Percentiles rank a stretch among this genome's conserved stretches.
These are phyloP conservation scores for Candolleomyces eurysporus DNA, from an alignment of 768 basidiomycete species.

Conservation along the genomic window DNA sequence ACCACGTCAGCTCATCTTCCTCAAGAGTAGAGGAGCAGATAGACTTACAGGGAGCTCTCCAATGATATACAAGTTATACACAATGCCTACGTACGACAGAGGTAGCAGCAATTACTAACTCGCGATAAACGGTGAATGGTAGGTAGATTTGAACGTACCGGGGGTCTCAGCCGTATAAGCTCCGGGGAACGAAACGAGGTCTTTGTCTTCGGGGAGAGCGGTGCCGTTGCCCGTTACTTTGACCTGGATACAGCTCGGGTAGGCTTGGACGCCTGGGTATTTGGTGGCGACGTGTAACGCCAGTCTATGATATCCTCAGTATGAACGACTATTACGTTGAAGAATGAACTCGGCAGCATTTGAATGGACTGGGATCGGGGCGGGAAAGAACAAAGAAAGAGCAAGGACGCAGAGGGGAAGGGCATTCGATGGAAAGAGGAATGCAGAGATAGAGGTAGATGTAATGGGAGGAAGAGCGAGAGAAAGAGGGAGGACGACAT, in stretches of 20 bases:
- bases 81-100: slow-evolving; percentile 21
- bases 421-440: not conserved
- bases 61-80: not conserved
- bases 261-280: slow-evolving; percentile 42
- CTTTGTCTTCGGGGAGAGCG: slow-evolving; percentile 30
- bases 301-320: not conserved
- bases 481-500: slow-evolving; percentile 2
- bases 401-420: no score
- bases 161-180: slow-evolving; percentile 32
- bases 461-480: no score
- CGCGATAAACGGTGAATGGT: not conserved
- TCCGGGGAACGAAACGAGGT: slow-evolving; percentile 47
- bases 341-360: no score
- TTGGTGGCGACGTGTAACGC: slow-evolving; percentile 18
- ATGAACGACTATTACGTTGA: not conserved
- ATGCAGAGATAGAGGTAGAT: not conserved
- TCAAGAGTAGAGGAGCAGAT: no score
- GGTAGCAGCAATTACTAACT: not conserved
- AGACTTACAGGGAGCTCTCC: not conserved
- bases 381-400: no score
- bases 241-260: slow-evolving; percentile 44
- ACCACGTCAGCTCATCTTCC: no score
- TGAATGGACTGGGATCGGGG: no score
- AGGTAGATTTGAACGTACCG: not conserved
- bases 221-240: slow-evolving; percentile 44